A percentile compares a stretch with the other conserved stretches of the same genome.
phyloP scores from a whole-genome alignment of 768 basidiomycete species.

The Plicaturopsis crispa region DNA sequence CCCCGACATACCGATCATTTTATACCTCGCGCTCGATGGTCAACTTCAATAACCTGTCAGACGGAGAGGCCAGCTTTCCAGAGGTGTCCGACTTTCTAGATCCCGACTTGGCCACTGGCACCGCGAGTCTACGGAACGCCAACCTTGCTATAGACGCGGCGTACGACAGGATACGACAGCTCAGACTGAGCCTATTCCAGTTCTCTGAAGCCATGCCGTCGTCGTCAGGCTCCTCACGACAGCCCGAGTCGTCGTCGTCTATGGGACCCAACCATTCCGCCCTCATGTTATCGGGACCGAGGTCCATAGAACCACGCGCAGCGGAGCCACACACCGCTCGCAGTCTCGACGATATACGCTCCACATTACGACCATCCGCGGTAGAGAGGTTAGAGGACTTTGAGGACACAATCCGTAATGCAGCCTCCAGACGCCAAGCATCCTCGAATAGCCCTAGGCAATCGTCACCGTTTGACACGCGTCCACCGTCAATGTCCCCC shows the following conservation, averaged over 20 bases:
- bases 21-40: too few species aligned
- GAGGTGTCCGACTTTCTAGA: too few species aligned
- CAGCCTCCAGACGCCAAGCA: slow-evolving; percentile 9
- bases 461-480: neutral
- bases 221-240: slow-evolving; percentile 7
- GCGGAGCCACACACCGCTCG: slow-evolving; percentile 22
- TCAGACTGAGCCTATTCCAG: slow-evolving; percentile 42
- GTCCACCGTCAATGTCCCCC: neutral
- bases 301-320: slow-evolving; percentile 10
- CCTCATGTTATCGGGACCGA: slow-evolving; percentile 18
- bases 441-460: neutral
- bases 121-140: slow-evolving; percentile 40
- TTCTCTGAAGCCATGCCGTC: slow-evolving; percentile 16
- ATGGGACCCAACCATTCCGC: slow-evolving; percentile 23
- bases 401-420: slow-evolving; percentile 11
- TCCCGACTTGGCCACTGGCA: too few species aligned
- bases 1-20: too few species aligned
- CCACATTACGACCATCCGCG: slow-evolving; percentile 20
- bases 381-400: slow-evolving; percentile 25
- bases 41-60: too few species aligned
- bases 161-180: slow-evolving; percentile 45
- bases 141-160: slow-evolving; percentile 47
- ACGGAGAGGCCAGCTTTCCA: too few species aligned
- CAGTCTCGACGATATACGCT: slow-evolving; percentile 17
- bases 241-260: slow-evolving; percentile 13